Evolutionary conservation across 2,329 filamentous ascomycete species (phyloP).

Genomic region (Botryotinia calthae): DNA sequence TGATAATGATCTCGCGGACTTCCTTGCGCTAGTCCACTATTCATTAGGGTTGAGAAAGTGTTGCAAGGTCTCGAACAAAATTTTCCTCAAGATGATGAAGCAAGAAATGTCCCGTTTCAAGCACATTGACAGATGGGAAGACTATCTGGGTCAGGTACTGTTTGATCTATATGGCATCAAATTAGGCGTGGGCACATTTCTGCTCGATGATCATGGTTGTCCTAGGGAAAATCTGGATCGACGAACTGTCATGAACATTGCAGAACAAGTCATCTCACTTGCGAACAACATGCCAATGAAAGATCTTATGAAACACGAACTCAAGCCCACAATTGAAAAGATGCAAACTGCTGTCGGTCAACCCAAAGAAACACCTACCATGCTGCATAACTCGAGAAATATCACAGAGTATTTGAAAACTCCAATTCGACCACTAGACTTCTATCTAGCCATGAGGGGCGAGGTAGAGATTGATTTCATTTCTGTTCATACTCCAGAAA

Average conservation of each 20-base stretch:
- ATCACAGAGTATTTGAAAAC: slow-evolving; percentile 78
- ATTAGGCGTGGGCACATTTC: slow-evolving; percentile 64
- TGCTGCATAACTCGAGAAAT: slow-evolving; percentile 84
- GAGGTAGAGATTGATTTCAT: slow-evolving; percentile 71
- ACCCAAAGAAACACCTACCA: slow-evolving; percentile 73
- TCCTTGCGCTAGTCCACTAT: slow-evolving; percentile 77
- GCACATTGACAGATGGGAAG: slow-evolving; percentile 77
- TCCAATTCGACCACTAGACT: slow-evolving; percentile 74
- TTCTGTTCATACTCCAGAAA: slow-evolving; percentile 65
- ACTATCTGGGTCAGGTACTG: slow-evolving; percentile 80
- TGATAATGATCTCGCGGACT: slow-evolving; percentile 73
- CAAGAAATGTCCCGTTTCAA: slow-evolving; percentile 76
- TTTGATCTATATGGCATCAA: slow-evolving; percentile 81
- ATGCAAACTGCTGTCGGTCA: slow-evolving; percentile 84
- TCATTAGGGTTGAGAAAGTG: slow-evolving; percentile 79
- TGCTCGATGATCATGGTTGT: slow-evolving; percentile 77
- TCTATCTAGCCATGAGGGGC: slow-evolving; percentile 80
- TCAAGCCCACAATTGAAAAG: slow-evolving; percentile 87
- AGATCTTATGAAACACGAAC: slow-evolving; percentile 84
- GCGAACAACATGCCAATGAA: slow-evolving; percentile 84
- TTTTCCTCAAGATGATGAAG: slow-evolving; percentile 86
- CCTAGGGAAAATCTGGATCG: slow-evolving; percentile 74
- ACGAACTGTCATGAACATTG: slow-evolving; percentile 73
- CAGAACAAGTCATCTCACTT: slow-evolving; percentile 79
- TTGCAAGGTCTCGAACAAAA: slow-evolving; percentile 81